These are phyloP conservation scores for Prunus padus DNA, from an alignment of 306 rosid species.

Conservation along the genomic window DNA sequence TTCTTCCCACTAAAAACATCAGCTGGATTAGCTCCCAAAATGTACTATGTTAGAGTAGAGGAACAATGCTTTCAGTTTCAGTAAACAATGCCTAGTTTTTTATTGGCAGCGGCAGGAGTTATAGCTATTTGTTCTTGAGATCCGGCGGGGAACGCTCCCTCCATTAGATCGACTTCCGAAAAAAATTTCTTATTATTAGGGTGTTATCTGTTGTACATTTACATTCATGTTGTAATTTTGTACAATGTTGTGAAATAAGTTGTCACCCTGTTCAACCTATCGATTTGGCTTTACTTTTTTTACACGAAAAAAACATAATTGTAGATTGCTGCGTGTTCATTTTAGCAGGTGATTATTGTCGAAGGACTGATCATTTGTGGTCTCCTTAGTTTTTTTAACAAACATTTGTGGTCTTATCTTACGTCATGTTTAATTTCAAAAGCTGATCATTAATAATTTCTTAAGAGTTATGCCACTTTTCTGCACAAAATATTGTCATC, in stretches of 20 bases:
- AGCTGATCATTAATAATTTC: too few species aligned
- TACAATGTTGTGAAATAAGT: neutral
- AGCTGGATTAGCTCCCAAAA: neutral
- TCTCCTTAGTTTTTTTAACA: neutral
- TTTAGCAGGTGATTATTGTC: neutral
- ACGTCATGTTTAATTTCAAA: too few species aligned
- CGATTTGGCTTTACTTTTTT: neutral
- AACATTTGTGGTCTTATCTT: neutral
- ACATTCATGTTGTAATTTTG: neutral
- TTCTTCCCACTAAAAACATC: neutral
- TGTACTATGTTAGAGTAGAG: constrained; percentile 13
- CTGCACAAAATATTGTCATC: too few species aligned
- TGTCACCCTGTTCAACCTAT: neutral
- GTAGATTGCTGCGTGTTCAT: neutral
- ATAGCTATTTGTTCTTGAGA: constrained; percentile 14
- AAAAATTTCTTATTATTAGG: neutral
- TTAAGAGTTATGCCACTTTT: too few species aligned
- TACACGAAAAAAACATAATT: neutral
- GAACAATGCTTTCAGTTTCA: constrained; percentile 16
- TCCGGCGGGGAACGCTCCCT: neutral
- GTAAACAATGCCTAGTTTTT: constrained; percentile 13
- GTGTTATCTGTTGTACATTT: constrained; percentile 15
- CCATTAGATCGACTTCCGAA: neutral
- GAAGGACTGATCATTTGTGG: neutral
- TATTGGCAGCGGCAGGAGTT: constrained; percentile 23